These are phyloP conservation scores for Amanita brunnescens DNA, from an alignment of 768 basidiomycete genomes.

Conservation along the genomic window DNA sequence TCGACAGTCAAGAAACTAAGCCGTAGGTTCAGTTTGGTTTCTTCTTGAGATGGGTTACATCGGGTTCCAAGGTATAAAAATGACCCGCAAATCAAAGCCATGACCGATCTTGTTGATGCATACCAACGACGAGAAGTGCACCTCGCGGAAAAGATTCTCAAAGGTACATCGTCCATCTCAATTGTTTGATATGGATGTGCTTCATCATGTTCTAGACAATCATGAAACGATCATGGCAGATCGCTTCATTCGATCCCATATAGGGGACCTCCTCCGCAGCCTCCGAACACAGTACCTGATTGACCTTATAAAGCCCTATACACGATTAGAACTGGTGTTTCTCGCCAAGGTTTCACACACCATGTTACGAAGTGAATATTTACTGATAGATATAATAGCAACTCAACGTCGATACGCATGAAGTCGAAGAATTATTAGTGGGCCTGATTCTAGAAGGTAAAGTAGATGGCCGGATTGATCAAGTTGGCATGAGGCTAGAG, in stretches of 20 bases:
- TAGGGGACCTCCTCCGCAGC: constrained; percentile 91
- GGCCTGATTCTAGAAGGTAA: constrained; percentile 95
- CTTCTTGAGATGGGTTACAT: neutral
- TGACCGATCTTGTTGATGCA: constrained; percentile 95
- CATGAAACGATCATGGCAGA: constrained; percentile 95
- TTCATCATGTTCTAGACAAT: constrained; percentile 51
- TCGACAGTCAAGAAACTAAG: constrained; percentile 99
- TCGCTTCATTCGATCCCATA: constrained; percentile 88
- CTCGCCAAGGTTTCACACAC: constrained; percentile 65
- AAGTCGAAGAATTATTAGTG: constrained; percentile 91
- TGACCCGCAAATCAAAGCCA: constrained; percentile 93
- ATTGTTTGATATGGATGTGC: neutral
- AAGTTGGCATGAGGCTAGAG: constrained; percentile 89
- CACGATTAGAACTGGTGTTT: constrained; percentile 86
- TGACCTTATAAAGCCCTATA: constrained; percentile 97
- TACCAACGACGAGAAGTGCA: constrained; percentile 97
- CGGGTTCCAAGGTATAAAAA: constrained; percentile 67
- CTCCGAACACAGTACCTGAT: constrained; percentile 94
- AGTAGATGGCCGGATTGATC: constrained; percentile 94
- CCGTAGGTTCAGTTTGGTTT: constrained; percentile 51
- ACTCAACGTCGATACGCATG: constrained; percentile 86
- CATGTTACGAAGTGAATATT: neutral
- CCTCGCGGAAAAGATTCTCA: constrained; percentile 91
- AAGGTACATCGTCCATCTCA: constrained; percentile 39
- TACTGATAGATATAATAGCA: constrained; percentile 44